Evolutionary conservation across 2,329 filamentous ascomycete genomes (phyloP), one percentile per base, ranked within the genome.

Genomic region (Penicillium sp.): DNA sequence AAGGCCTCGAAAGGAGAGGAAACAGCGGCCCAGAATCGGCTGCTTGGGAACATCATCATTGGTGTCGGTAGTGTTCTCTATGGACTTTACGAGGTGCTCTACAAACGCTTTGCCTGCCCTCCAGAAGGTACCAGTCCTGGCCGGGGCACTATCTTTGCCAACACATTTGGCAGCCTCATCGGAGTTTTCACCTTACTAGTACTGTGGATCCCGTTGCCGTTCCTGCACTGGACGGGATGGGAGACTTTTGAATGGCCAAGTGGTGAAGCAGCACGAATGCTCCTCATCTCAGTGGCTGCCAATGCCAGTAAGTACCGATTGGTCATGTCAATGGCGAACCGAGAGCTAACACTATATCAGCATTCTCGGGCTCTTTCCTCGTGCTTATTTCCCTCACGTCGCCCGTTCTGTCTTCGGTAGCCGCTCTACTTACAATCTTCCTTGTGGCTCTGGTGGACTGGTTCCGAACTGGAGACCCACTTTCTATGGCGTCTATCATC

Each of bases 91-190:
- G 93, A 99, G 71, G 93, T 99, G 5, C 72, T 99, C 33, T 99
- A 99, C 75, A 99, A 99, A 77, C 84, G 86, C 52, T 84, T 85
- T 52, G 92, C 92, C 12, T 99, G 93, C 66, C 93, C 93, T 10
- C 93, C 93, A 0, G 91, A 96, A 58, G 91, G 90, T 41, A 88
- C 85, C 46, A 86, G 82, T 36, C 82, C 93, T 0, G 83, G 81
- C n/a, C 83, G 91, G n/a, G 91, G 90, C 60, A 93, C 95, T 78
- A 84, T 97, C 52, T 97, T 99, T 61, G 91, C 93, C 62, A 97
- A 95, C 67, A 86, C 88, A 0, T 93, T 97, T 64, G 93, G 89
- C 46, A 88, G 84, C 56, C 76, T 92, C 65, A 93, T 99, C 55
- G 93, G 93, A 2, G 63, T 77, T 6, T 96, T 97, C 67, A 99